These are phyloP conservation scores for Chaetomium tenue DNA, from an alignment of 495 filamentous ascomycete genomes.

Conservation along the genomic window DNA sequence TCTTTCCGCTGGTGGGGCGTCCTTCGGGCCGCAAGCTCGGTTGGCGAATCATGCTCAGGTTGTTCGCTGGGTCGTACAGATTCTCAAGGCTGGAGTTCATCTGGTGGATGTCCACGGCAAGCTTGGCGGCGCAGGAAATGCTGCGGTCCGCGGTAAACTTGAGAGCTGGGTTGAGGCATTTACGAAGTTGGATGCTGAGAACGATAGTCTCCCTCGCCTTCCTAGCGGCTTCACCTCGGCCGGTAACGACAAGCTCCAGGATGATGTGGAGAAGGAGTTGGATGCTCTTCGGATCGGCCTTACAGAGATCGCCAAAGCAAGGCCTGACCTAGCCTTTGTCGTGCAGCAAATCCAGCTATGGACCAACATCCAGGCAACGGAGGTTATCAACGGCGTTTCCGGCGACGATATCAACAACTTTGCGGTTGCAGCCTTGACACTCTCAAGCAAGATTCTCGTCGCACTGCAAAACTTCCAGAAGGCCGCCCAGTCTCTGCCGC, in stretches of 20 bases:
- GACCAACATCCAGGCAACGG: conserved; percentile 33
- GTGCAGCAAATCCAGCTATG: conserved; percentile 58
- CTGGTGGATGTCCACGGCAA: conserved; percentile 60
- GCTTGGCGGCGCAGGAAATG: conserved; percentile 53
- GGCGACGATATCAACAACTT: conserved; percentile 30
- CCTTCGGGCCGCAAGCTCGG: conserved; percentile 23
- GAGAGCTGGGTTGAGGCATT: conserved; percentile 53
- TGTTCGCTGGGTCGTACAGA: conserved; percentile 44
- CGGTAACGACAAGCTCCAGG: conserved; percentile 42
- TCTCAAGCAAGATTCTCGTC: conserved; percentile 67
- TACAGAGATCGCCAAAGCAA: conserved; percentile 40
- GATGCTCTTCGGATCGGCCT: conserved; percentile 48
- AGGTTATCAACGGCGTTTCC: conserved; percentile 22
- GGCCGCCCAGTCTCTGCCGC: conserved; percentile 40
- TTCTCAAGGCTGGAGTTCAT: conserved; percentile 44
- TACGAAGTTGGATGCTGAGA: conserved; percentile 32
- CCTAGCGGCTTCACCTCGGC: conserved; percentile 54
- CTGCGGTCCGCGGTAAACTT: conserved; percentile 44
- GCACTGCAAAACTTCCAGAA: conserved; percentile 69
- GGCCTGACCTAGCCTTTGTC: conserved; percentile 62
- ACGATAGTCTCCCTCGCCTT: conserved; percentile 52
- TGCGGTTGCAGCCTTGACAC: conserved; percentile 51
- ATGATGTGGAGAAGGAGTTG: conserved; percentile 47
- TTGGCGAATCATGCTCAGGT: conserved; percentile 35
- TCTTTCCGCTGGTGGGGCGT: conserved; percentile 27